Evolutionary conservation across 768 basidiomycete species (phyloP).

Genomic region (Filobasidium wieringae): DNA sequence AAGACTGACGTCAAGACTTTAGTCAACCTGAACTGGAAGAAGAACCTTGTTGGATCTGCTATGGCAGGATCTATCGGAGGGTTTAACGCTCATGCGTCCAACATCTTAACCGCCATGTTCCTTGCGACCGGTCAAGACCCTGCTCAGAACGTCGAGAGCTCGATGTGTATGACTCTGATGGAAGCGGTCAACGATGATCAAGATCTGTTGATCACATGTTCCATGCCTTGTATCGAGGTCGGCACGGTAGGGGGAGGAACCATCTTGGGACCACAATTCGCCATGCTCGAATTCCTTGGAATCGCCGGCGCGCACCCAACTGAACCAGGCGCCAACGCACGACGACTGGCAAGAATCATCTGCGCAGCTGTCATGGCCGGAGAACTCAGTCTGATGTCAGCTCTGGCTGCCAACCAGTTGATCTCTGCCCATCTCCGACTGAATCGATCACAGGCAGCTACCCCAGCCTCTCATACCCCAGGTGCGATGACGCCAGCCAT

Average conservation of each 20-base stretch:
- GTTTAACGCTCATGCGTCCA: conserved; percentile 96
- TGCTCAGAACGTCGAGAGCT: conserved; percentile 97
- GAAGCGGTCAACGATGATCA: conserved; percentile 88
- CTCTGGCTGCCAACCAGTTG: conserved; percentile 86
- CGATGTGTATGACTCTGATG: conserved; percentile 97
- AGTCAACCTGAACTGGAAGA: conserved; percentile 86
- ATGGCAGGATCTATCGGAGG: conserved; percentile 98
- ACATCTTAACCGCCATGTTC: conserved; percentile 90
- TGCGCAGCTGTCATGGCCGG: conserved; percentile 94
- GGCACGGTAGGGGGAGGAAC: conserved; percentile 97
- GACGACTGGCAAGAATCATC: conserved; percentile 76
- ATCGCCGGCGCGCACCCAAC: conserved; percentile 78
- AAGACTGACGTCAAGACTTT: conserved; percentile 88
- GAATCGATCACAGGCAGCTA: background rate
- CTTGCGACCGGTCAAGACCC: conserved; percentile 97
- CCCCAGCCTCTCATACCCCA: background rate
- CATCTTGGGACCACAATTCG: conserved; percentile 74
- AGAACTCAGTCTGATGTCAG: conserved; percentile 79
- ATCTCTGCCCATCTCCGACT: conserved; percentile 59
- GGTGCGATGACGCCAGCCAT: background rate
- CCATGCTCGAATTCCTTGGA: conserved; percentile 88
- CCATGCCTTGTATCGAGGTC: conserved; percentile 99
- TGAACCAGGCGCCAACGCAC: conserved; percentile 78
- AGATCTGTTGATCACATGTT: conserved; percentile 81
- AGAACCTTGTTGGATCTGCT: conserved; percentile 92